phyloP scores from a whole-genome alignment of 1,139 yeast genomes.

The Candida sp. region DNA sequence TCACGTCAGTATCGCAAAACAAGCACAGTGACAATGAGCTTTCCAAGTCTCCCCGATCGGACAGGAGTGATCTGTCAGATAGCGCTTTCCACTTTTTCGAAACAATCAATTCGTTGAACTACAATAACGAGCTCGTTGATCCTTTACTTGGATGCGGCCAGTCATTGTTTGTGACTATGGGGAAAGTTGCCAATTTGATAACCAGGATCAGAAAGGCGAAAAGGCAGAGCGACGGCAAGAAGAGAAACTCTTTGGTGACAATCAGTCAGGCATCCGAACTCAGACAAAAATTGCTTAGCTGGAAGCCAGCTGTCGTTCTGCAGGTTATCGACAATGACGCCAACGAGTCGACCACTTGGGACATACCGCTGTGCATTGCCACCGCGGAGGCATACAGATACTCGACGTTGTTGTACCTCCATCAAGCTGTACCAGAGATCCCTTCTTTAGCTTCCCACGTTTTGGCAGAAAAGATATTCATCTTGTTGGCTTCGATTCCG shows the following conservation, averaged over 20 bases:
- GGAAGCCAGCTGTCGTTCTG: conserved; percentile 55
- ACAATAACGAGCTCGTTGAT: conserved; percentile 50
- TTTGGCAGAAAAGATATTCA: conserved; percentile 62
- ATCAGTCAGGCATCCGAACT: conserved; percentile 61
- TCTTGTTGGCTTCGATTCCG: conserved; percentile 66
- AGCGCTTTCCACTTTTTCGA: conserved; percentile 29
- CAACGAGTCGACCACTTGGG: conserved; percentile 40
- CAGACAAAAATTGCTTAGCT: conserved; percentile 52
- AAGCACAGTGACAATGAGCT: conserved; percentile 5
- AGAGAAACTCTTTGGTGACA: conserved; percentile 44
- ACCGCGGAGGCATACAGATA: conserved; percentile 73
- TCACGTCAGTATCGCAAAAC: conserved; percentile 28
- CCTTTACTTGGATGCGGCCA: conserved; percentile 73
- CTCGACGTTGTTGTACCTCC: conserved; percentile 60
- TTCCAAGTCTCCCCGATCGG: conserved; percentile 6
- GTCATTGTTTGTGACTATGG: conserved; percentile 63
- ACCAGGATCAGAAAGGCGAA: conserved; percentile 45
- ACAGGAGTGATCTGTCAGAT: conserved; percentile 12
- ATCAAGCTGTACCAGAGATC: conserved; percentile 73
- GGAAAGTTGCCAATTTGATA: conserved; percentile 62
- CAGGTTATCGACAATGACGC: conserved; percentile 31
- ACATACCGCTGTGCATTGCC: conserved; percentile 61
- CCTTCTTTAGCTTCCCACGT: conserved; percentile 59
- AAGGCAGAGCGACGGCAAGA: conserved; percentile 10
- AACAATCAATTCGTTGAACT: conserved; percentile 31